Percentiles rank a stretch among this genome's conserved stretches.
These are phyloP conservation scores for Tylopilus sp. DNA, from an alignment of 768 basidiomycete genomes.

Conservation along the genomic window DNA sequence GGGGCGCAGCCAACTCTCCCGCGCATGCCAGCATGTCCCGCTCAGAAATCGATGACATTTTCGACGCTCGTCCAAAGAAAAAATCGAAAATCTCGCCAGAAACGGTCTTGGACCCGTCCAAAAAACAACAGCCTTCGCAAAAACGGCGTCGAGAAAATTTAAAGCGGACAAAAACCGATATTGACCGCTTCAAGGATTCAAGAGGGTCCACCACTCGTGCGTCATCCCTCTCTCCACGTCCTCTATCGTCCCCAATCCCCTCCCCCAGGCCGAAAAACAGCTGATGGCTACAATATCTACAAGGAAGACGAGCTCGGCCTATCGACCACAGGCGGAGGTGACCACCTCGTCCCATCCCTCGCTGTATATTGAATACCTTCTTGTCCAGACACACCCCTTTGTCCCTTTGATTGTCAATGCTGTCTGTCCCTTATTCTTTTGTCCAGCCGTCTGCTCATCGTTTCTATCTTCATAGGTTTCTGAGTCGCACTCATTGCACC, in stretches of 20 bases:
- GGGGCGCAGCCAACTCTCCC: slow-evolving; percentile 10
- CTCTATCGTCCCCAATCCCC: slow-evolving; percentile 11
- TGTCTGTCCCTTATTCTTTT: slow-evolving; percentile 48
- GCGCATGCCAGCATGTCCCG: slow-evolving; percentile 35
- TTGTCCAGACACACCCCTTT: slow-evolving; percentile 67
- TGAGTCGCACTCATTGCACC: slow-evolving; percentile 6
- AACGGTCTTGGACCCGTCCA: slow-evolving; percentile 66
- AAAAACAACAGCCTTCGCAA: slow-evolving; percentile 26
- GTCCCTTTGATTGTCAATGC: slow-evolving; percentile 88
- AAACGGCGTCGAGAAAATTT: slow-evolving; percentile 32
- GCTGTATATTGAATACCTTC: slow-evolving; percentile 22
- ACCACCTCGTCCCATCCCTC: slow-evolving; percentile 21
- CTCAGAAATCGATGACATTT: slow-evolving; percentile 87
- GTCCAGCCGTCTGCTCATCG: not conserved
- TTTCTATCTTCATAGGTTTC: slow-evolving; percentile 22
- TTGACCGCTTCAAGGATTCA: slow-evolving; percentile 66
- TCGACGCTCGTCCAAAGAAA: slow-evolving; percentile 50
- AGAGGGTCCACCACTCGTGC: slow-evolving; percentile 67
- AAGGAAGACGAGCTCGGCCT: slow-evolving; percentile 84
- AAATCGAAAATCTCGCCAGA: slow-evolving; percentile 39
- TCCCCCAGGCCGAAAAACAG: slow-evolving; percentile 68
- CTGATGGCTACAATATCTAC: slow-evolving; percentile 76
- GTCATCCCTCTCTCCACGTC: slow-evolving; percentile 29
- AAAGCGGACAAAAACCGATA: slow-evolving; percentile 30
- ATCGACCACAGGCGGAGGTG: slow-evolving; percentile 66